phyloP scores from a whole-genome alignment of 192 early-diverging fungal genomes.

The Obelidium mucronatum region DNA sequence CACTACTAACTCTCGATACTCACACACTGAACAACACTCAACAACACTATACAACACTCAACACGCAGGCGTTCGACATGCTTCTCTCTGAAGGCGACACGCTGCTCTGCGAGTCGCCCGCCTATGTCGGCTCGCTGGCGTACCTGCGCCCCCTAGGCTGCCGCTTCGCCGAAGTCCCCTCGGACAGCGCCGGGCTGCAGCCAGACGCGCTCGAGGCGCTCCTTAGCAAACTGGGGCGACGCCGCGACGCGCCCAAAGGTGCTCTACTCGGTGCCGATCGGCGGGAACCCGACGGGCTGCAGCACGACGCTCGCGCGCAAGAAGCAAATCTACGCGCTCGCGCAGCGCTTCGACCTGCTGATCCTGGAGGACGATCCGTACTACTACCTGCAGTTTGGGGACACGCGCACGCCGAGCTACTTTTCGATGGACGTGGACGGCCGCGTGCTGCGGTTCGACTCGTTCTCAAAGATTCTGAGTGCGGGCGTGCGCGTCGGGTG shows the following conservation, averaged over 20 bases:
- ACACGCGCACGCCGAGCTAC: constrained; percentile 71
- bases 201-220: constrained; percentile 43
- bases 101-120: constrained; percentile 56
- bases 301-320: constrained; percentile 81
- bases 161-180: constrained; percentile 53
- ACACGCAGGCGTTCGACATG: constrained; percentile 53
- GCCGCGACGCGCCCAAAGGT: constrained; percentile 38
- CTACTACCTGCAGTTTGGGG: constrained; percentile 78
- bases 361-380: constrained; percentile 98
- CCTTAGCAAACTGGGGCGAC: constrained; percentile 42
- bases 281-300: constrained; percentile 90
- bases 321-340: constrained; percentile 78
- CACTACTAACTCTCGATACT: neutral
- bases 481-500: constrained; percentile 78
- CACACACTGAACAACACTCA: neutral
- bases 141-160: constrained; percentile 53
- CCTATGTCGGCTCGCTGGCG: constrained; percentile 61
- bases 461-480: constrained; percentile 90
- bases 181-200: constrained; percentile 46
- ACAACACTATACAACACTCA: neutral
- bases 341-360: constrained; percentile 77
- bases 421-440: constrained; percentile 90
- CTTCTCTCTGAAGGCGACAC: constrained; percentile 49
- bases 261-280: constrained; percentile 74
- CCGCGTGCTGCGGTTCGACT: constrained; percentile 91